phyloP scores from a whole-genome alignment of 2,329 filamentous ascomycete genomes.

The Tolypocladium guangdongense region DNA sequence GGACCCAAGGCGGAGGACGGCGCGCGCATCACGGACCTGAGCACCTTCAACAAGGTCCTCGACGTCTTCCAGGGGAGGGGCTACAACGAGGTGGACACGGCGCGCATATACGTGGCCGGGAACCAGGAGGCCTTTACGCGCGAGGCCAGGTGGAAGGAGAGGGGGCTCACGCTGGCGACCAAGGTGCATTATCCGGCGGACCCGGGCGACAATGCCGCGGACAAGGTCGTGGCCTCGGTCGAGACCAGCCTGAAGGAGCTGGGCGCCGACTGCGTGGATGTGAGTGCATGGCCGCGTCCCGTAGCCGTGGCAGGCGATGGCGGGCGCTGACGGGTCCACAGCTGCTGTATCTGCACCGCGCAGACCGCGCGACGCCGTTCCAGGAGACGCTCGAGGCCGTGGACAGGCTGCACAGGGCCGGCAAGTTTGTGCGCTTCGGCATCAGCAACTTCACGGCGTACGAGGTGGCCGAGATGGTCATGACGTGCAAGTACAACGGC shows the following conservation, averaged over 20 bases:
- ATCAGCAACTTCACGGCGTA: constrained; percentile 79
- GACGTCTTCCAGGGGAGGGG: constrained; percentile 68
- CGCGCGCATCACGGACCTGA: constrained; percentile 57
- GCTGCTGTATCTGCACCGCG: constrained; percentile 28
- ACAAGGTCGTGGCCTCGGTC: constrained; percentile 53
- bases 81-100: constrained; percentile 80
- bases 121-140: constrained; percentile 71
- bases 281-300: constrained; percentile 19
- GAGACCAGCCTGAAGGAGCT: constrained; percentile 62
- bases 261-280: constrained; percentile 61
- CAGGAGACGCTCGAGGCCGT: constrained; percentile 68
- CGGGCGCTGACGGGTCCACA: constrained; percentile 10
- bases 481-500: constrained; percentile 65
- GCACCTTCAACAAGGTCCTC: constrained; percentile 60
- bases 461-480: constrained; percentile 76
- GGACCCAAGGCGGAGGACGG: constrained; percentile 51
- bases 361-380: constrained; percentile 58
- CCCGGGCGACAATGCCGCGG: constrained; percentile 49
- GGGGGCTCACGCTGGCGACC: constrained; percentile 67
- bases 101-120: constrained; percentile 59
- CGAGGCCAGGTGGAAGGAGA: constrained; percentile 66
- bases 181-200: constrained; percentile 56
- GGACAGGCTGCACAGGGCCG: constrained; percentile 72
- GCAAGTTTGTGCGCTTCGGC: constrained; percentile 73
- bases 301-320: background rate